Conservation (phyloP, 2,329 filamentous ascomycete genomes). For the Fusarium acutatum region DNA sequence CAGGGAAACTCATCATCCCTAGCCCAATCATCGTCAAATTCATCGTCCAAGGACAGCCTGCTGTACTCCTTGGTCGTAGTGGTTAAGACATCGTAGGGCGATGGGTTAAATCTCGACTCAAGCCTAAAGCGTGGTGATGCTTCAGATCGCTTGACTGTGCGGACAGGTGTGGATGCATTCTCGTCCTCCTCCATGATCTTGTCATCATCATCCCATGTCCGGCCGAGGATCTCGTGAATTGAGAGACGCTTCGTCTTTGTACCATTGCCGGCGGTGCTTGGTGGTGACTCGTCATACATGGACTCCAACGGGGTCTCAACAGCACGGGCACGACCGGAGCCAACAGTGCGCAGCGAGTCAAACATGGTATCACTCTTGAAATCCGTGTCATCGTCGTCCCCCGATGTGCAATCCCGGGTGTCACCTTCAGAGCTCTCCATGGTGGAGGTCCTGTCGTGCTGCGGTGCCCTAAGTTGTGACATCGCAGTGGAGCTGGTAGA, state of each 20-base stretch:
- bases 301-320: slow-evolving; percentile 78
- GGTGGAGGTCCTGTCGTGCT: slow-evolving; percentile 60
- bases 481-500: slow-evolving; percentile 54
- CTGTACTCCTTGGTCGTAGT: slow-evolving; percentile 52
- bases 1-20: slow-evolving; percentile 60
- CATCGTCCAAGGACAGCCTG: slow-evolving; percentile 66
- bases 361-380: slow-evolving; percentile 80
- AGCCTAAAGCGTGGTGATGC: slow-evolving; percentile 42
- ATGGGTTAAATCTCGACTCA: slow-evolving; percentile 44
- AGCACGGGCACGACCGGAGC: slow-evolving; percentile 71
- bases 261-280: slow-evolving; percentile 63
- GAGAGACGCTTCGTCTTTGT: slow-evolving; percentile 64
- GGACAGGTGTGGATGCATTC: slow-evolving; percentile 60
- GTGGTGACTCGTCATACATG: slow-evolving; percentile 83
- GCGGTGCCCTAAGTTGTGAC: slow-evolving; percentile 47
- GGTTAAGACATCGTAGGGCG: slow-evolving; percentile 46
- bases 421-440: slow-evolving; percentile 77
- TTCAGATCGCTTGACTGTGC: slow-evolving; percentile 46
- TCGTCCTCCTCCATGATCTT: slow-evolving; percentile 73
- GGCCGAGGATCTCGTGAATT: slow-evolving; percentile 66
- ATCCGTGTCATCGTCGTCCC: slow-evolving; percentile 81
- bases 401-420: slow-evolving; percentile 68
- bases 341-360: slow-evolving; percentile 78
- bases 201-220: slow-evolving; percentile 62
- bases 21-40: slow-evolving; percentile 71